Base-by-base conservation (phyloP, 2,329 filamentous ascomycete species). In the Xylaria multiplex region DNA sequence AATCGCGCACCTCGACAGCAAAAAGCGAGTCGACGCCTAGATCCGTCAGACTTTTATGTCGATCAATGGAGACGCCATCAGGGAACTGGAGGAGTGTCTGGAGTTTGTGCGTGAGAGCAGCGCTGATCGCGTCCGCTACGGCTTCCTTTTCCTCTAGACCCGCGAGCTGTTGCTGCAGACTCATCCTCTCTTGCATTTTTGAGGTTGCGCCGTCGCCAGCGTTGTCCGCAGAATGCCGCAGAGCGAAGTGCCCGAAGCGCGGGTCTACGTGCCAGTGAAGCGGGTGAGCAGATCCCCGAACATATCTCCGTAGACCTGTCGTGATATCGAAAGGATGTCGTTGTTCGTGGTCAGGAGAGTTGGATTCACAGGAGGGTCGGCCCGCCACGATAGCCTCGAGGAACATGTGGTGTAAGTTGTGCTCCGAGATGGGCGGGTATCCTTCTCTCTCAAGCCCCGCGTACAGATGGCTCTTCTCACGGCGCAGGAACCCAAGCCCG, bases 391-490 rank as follows among this genome's bases (percentile, higher is more conserved):
- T 81, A 5, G 83, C 83, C 70, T 86, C 83, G 8, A 84, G 77
- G 65, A 86, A 83, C 76, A 84, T 80, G 68, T 84, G 81, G 68
- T 85, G 83, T 16, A 86, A 71, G 59, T 85, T 83, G 2, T 79
- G 77, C 72, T 86, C 84, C 2, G 84, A 84, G 13, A 86, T 78
- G 42, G 81, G 81, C 60, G 79, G 80, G 62, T 83, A 83, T 6
- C 81, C 80, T 13, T 83, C 80, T 3, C 79, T 73, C 74, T 81
- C 79, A 0, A 83, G 76, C 1, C 79, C 78, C 0, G 70, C 69
- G 64, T 83, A 83, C 2, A 82, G 68, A 11, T 78, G 68, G 1
- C 74, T 73, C 69, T 78, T 78, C 69, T 82, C 80, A 16, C 81
- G 79, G 42, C 81, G 78, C 14, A 82, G 70, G 63, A 82, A 79